Evolutionary conservation across 352 stramenopile genomes (phyloP), one percentile per base, ranked within the genome.

Genomic region (Salisapilia sapeloensis): DNA sequence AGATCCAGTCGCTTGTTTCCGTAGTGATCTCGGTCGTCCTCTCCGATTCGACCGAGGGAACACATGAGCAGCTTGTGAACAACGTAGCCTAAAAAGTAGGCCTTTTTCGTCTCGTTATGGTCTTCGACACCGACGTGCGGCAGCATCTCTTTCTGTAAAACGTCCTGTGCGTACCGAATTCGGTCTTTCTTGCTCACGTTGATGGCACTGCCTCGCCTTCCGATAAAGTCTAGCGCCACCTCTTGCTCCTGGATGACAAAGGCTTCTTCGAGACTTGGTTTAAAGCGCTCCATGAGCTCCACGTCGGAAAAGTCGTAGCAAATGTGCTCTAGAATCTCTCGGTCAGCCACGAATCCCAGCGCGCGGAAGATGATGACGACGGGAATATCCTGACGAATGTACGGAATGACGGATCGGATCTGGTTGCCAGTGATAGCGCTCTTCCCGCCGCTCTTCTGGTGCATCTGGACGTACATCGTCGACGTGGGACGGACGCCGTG

Each of bases 21-120:
- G 63, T 99, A 99, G 57, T 99, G 94, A 74, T 99, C 96, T 44
- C 95, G 86, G 58, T 99, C 96, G 51, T 99, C 95, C 59, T 99
- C 94, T 14, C 95, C 89, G 15, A 95, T 80, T 20, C 95, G 80
- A 19, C 93, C 94, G 9, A 99, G 64, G 39, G 91, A 96, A 50
- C 95, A 99, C 79, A 97, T 97, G 26, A 99, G 77, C 39, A 99
- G 53, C 53, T 99, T 99, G 77, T 99, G 94, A 15, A 99, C 94
- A 10, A 98, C 92, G 60, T 99, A 99, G 26, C 94, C 94, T 6
- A 99, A 56, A 54, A 98, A 99, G 54, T 98, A 99, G 8, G 80
- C 74, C 50, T 95, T 95, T 55, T 92, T 92, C 4, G 92, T 98
- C 61, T 98, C 92, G 41, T 93, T 97, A 61, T 97, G 86, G 48